Percentiles rank a stretch among this genome's conserved stretches.
Conservation (phyloP, 176 grass and related monocot species). For the Oryza glumipatula region DNA sequence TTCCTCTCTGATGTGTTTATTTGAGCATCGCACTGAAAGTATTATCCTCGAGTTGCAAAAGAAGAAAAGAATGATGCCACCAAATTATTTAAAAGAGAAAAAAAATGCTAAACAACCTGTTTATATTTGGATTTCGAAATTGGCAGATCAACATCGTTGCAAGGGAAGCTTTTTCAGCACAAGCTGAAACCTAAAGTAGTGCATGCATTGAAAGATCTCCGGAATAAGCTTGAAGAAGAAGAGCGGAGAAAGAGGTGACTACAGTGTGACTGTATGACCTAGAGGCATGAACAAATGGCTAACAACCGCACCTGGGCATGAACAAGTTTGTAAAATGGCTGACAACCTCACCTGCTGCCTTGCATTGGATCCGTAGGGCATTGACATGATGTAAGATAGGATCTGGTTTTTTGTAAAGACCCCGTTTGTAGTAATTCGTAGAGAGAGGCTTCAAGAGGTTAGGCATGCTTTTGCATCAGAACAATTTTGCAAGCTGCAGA, state of each 20-base stretch:
- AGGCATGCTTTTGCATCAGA: too few relatives aligned
- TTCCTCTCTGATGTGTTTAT: conserved; percentile 4
- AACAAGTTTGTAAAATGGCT: neutral
- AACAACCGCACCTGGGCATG: neutral
- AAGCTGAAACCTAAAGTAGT: conserved; percentile 68
- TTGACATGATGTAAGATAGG: conserved; percentile 10
- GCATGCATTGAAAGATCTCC: conserved; percentile 65
- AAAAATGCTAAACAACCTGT: neutral
- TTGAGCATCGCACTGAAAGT: neutral
- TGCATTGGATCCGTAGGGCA: neutral
- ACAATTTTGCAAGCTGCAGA: neutral
- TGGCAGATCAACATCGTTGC: conserved; percentile 62
- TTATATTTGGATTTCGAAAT: neutral
- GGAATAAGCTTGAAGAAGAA: conserved; percentile 63
- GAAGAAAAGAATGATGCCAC: neutral
- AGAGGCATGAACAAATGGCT: neutral
- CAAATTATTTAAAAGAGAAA: neutral
- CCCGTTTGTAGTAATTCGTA: neutral
- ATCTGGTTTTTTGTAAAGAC: neutral
- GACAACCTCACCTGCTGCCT: neutral
- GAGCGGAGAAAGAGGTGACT: conserved; percentile 50
- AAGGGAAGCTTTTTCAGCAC: conserved; percentile 70
- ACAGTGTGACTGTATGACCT: neutral
- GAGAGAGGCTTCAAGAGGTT: neutral
- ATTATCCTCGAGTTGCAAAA: neutral